A percentile compares a stretch with the other conserved stretches of the same genome.
phyloP scores from a whole-genome alignment of 176 grass and related monocot species.

The Hyparrhenia diplandra region DNA sequence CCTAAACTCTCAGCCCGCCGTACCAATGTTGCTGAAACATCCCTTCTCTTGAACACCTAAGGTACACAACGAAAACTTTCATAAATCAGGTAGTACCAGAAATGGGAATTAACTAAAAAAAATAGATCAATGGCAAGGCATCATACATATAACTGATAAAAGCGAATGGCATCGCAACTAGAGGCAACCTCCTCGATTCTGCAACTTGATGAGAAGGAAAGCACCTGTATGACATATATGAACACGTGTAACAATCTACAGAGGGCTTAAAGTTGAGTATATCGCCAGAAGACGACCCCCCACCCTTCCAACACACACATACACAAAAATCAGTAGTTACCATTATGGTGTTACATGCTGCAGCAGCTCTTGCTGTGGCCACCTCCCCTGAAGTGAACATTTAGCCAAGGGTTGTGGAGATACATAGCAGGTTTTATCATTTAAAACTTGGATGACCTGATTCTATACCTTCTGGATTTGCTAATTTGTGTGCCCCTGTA shows the following conservation, averaged over 20 bases:
- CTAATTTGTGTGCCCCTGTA: constrained; percentile 56
- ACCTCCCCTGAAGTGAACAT: constrained; percentile 63
- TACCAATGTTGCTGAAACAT: constrained; percentile 61
- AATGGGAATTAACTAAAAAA: not conserved
- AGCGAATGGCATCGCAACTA: constrained; percentile 64
- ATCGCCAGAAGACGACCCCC: not conserved
- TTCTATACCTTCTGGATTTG: constrained; percentile 67
- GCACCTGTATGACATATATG: constrained; percentile 41
- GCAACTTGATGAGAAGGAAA: constrained; percentile 68
- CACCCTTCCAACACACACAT: too few relatives aligned
- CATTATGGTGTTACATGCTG: constrained; percentile 78
- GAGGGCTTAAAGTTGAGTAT: not conserved
- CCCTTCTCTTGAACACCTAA: constrained; percentile 50
- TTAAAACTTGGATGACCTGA: not conserved
- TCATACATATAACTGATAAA: constrained; percentile 95
- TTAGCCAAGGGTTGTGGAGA: not conserved
- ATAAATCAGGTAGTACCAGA: not conserved
- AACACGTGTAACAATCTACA: constrained; percentile 3
- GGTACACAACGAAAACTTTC: not conserved
- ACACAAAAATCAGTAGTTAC: constrained; percentile 22
- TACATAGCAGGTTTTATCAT: not conserved
- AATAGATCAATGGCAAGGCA: not conserved
- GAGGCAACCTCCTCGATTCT: constrained; percentile 79
- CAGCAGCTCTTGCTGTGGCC: constrained; percentile 82
- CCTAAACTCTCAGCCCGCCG: constrained; percentile 62